Evolutionary conservation across 164 flowering plant genomes (phyloP).

Genomic region (Stephania yunnanensis): DNA sequence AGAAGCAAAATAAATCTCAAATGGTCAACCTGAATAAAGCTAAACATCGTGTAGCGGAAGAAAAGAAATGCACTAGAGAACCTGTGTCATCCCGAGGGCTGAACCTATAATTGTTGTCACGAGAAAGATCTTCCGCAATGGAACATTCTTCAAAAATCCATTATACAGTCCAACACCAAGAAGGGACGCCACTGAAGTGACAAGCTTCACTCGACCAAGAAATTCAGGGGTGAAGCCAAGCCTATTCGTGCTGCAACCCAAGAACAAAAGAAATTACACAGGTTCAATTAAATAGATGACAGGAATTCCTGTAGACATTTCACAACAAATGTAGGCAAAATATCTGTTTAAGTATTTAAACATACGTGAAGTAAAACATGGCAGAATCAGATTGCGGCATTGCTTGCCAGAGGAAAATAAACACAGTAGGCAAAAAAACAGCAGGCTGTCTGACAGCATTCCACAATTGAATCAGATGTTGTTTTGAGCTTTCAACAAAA

Average conservation of each 20-base stretch:
- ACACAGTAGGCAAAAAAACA: conserved; percentile 83
- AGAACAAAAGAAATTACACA: conserved; percentile 1
- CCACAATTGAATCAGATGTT: conserved; percentile 66
- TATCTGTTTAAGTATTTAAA: background rate
- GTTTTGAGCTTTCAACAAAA: conserved; percentile 57
- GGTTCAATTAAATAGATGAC: background rate
- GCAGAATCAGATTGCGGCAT: conserved; percentile 98
- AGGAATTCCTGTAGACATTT: background rate
- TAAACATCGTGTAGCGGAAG: background rate
- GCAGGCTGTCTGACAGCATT: conserved; percentile 69
- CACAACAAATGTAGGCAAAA: background rate
- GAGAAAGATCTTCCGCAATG: conserved; percentile 75
- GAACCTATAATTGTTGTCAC: conserved; percentile 65
- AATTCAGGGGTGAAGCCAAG: conserved; percentile 96
- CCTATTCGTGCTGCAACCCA: conserved; percentile 64
- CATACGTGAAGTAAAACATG: conserved; percentile 95
- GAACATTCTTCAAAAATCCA: conserved; percentile 81
- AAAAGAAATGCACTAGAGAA: conserved; percentile 17
- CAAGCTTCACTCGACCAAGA: conserved; percentile 95
- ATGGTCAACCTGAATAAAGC: background rate
- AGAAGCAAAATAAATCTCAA: too few species aligned
- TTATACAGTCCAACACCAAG: conserved; percentile 93
- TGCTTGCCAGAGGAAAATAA: conserved; percentile 92
- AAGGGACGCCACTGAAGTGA: conserved; percentile 90
- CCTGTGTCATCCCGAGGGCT: conserved; percentile 96